Conservation (phyloP, 2,329 filamentous ascomycete genomes). For the Onygenales sp. region DNA sequence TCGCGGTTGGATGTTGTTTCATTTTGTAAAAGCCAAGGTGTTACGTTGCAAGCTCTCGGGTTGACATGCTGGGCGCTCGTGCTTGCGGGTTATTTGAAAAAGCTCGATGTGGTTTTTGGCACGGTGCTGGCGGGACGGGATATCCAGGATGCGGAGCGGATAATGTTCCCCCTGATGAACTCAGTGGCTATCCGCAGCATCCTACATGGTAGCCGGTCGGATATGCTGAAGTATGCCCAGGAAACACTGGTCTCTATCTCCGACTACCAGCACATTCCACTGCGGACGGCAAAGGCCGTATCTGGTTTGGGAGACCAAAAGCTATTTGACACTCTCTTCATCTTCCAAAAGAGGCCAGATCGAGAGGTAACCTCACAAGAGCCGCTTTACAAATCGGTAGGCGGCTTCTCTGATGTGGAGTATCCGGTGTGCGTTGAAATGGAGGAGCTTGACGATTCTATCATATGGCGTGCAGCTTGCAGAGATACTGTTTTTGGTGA, state of each 20-base stretch:
- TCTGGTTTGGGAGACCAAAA: slow-evolving; percentile 33
- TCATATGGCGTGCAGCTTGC: slow-evolving; percentile 66
- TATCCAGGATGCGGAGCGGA: slow-evolving; percentile 53
- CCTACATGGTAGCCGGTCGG: slow-evolving; percentile 55
- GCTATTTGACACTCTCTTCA: slow-evolving; percentile 58
- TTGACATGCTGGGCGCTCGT: slow-evolving; percentile 68
- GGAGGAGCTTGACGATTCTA: slow-evolving; percentile 46
- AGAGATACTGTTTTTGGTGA: slow-evolving; percentile 47
- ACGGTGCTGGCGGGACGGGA: slow-evolving; percentile 79
- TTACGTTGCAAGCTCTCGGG: slow-evolving; percentile 69
- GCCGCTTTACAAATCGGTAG: slow-evolving; percentile 52
- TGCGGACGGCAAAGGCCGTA: slow-evolving; percentile 57
- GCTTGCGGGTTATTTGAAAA: slow-evolving; percentile 52
- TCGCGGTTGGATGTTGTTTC: slow-evolving; percentile 33
- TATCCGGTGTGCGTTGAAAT: slow-evolving; percentile 78
- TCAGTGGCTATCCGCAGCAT: slow-evolving; percentile 67
- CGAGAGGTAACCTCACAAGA: slow-evolving; percentile 9
- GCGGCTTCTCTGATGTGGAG: slow-evolving; percentile 60
- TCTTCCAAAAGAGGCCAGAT: slow-evolving; percentile 50
- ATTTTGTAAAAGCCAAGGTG: slow-evolving; percentile 56
- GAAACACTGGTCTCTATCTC: slow-evolving; percentile 55
- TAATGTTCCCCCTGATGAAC: slow-evolving; percentile 88
- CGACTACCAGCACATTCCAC: slow-evolving; percentile 67
- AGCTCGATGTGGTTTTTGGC: slow-evolving; percentile 71
- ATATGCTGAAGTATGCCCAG: slow-evolving; percentile 66